Evolutionary conservation across 2,329 filamentous ascomycete species (phyloP).

Genomic region (Fusarium lyarnte): DNA sequence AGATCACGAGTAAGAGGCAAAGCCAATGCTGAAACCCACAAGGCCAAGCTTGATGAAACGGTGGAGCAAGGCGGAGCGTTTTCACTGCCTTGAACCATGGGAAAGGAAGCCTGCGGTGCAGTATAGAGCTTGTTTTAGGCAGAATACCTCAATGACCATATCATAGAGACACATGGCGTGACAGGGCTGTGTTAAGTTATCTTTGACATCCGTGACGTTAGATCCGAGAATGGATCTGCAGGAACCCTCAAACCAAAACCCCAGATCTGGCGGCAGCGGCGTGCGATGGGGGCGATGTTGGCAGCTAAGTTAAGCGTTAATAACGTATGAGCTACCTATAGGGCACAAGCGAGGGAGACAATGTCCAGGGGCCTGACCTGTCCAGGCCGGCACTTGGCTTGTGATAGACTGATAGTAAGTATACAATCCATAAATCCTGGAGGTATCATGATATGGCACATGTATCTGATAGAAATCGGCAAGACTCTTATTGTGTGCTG

Average conservation of each 20-base stretch:
- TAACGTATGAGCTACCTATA: conserved; percentile 14
- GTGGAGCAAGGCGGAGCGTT: conserved; percentile 11
- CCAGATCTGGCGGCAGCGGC: conserved; percentile 38
- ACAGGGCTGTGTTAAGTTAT: conserved; percentile 20
- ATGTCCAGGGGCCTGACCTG: conserved; percentile 7
- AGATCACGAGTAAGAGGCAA: background rate
- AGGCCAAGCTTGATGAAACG: background rate
- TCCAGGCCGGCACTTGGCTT: conserved; percentile 31
- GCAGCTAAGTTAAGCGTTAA: conserved; percentile 4
- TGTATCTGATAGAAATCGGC: background rate
- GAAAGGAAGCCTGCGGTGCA: background rate
- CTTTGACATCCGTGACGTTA: conserved; percentile 12
- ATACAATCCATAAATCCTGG: background rate
- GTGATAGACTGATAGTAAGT: conserved; percentile 9
- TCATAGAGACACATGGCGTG: background rate
- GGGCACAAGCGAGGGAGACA: conserved; percentile 6
- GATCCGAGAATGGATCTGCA: conserved; percentile 39
- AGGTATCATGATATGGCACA: conserved; percentile 4
- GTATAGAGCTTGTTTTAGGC: background rate
- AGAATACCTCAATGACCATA: background rate
- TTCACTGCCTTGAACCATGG: background rate
- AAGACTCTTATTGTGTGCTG: background rate
- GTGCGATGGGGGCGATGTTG: conserved; percentile 17
- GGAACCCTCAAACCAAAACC: conserved; percentile 39
- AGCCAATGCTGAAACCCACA: background rate